phyloP scores from a whole-genome alignment of 2,329 filamentous ascomycete genomes.

The Cryphonectria radicalis region DNA sequence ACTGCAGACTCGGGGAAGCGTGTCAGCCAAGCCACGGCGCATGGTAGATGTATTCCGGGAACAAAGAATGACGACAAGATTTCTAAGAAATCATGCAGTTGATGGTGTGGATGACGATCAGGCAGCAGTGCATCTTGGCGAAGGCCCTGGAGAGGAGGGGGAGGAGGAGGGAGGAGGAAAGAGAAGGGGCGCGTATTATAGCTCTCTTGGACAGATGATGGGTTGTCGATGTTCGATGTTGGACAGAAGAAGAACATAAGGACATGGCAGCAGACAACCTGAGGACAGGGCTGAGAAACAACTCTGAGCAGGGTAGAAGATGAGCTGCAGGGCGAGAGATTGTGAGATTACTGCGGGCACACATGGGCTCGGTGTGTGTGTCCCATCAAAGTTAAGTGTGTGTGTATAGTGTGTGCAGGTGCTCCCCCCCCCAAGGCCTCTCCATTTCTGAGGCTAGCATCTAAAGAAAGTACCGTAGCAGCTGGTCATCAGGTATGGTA shows the following conservation, averaged over 20 bases:
- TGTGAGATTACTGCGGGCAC: background rate
- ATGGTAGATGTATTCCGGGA: background rate
- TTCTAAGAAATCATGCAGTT: background rate
- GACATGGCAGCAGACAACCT: background rate
- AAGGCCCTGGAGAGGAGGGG: background rate
- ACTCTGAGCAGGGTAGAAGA: too few species aligned
- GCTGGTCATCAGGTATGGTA: background rate
- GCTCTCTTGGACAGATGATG: background rate
- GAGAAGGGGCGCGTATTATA: background rate
- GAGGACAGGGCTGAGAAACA: background rate
- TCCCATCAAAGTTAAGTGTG: too few species aligned
- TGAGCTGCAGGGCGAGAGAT: too few species aligned
- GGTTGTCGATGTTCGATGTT: background rate
- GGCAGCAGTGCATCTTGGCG: background rate
- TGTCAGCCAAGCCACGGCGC: conserved; percentile 5
- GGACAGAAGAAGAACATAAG: background rate
- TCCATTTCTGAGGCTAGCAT: background rate
- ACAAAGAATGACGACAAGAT: background rate
- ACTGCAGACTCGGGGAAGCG: background rate
- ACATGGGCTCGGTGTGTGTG: background rate
- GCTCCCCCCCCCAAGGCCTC: too few species aligned
- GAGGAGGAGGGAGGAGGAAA: background rate
- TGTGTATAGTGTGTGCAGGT: too few species aligned
- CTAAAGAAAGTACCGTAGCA: background rate
- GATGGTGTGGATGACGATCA: background rate